Percentiles rank a stretch among this genome's conserved stretches.
phyloP scores from a whole-genome alignment of 371 early-diverging fungal species.

The Mortierella sp. region DNA sequence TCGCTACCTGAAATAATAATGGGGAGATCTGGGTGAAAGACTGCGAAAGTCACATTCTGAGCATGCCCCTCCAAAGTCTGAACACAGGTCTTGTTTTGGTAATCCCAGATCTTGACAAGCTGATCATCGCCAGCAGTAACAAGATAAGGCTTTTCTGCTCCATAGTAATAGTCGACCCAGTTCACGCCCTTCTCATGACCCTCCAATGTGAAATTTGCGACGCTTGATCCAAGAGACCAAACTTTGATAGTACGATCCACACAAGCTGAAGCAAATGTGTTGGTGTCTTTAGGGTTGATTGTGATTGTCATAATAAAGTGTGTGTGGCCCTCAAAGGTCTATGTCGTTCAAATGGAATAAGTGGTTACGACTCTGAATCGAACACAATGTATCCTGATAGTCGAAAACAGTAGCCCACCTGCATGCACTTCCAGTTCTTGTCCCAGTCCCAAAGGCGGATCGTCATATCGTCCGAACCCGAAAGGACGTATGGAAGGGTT shows the following conservation, averaged over 20 bases:
- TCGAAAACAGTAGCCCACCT: constrained; percentile 61
- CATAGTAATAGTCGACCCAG: constrained; percentile 95
- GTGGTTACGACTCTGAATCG: background rate
- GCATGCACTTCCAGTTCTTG: constrained; percentile 96
- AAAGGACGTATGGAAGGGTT: constrained; percentile 92
- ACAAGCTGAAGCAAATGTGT: constrained; percentile 97
- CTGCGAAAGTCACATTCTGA: constrained; percentile 95
- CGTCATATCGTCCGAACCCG: constrained; percentile 98
- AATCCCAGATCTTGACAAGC: constrained; percentile 98
- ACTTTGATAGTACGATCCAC: constrained; percentile 95
- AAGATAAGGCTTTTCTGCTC: constrained; percentile 95
- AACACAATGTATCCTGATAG: background rate
- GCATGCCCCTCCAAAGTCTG: constrained; percentile 98
- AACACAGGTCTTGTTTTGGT: constrained; percentile 98
- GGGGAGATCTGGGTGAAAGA: constrained; percentile 98
- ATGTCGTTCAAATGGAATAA: background rate
- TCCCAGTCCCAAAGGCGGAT: constrained; percentile 99
- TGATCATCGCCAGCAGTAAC: constrained; percentile 95
- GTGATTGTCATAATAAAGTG: constrained; percentile 98
- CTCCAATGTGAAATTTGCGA: constrained; percentile 94
- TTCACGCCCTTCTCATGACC: constrained; percentile 97
- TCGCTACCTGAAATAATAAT: constrained; percentile 97
- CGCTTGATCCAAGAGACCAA: constrained; percentile 86
- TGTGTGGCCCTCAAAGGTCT: constrained; percentile 98
- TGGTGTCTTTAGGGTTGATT: constrained; percentile 97